Evolutionary conservation across 1,284 basidiomycete species (phyloP).

Genomic region (Cryptococcus sp.): DNA sequence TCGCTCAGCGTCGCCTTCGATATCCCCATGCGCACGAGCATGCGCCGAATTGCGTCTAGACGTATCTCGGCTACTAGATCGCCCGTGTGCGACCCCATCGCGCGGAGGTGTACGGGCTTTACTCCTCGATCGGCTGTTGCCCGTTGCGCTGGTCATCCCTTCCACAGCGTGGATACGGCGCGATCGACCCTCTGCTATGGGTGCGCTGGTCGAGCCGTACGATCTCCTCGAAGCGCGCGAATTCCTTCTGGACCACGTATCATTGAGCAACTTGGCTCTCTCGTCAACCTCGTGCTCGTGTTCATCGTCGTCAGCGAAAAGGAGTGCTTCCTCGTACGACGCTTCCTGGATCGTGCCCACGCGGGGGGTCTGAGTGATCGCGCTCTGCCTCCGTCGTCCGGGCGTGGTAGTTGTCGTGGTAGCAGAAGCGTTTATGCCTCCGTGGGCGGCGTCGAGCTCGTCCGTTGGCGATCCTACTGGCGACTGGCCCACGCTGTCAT

Average conservation of each 20-base stretch:
- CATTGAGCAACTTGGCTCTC: constrained; percentile 13
- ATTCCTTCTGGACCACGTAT: constrained; percentile 12
- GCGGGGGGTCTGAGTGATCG: constrained; percentile 9
- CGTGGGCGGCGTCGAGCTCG: constrained; percentile 6
- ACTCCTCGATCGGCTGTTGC: constrained; percentile 34
- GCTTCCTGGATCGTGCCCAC: constrained; percentile 36
- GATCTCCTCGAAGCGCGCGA: constrained; percentile 13
- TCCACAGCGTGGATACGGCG: constrained; percentile 1
- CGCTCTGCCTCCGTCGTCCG: constrained; percentile 4
- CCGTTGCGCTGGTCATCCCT: constrained; percentile 9
- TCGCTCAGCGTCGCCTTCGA: constrained; percentile 1
- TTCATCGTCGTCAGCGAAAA: constrained; percentile 37
- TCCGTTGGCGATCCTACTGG: constrained; percentile 4
- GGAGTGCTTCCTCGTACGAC: constrained; percentile 33
- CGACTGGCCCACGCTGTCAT: neutral
- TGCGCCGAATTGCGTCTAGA: constrained; percentile 2
- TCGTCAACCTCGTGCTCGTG: constrained; percentile 9
- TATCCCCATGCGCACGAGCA: neutral
- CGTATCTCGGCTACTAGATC: neutral
- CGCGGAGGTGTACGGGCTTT: constrained; percentile 44
- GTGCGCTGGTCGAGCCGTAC: constrained; percentile 31
- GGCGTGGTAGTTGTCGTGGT: neutral
- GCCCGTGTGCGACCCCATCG: neutral
- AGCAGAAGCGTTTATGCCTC: neutral
- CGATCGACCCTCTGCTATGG: neutral